These are phyloP conservation scores for Blastobotrys aristatus DNA, from an alignment of 1,139 yeast species.

Conservation along the genomic window DNA sequence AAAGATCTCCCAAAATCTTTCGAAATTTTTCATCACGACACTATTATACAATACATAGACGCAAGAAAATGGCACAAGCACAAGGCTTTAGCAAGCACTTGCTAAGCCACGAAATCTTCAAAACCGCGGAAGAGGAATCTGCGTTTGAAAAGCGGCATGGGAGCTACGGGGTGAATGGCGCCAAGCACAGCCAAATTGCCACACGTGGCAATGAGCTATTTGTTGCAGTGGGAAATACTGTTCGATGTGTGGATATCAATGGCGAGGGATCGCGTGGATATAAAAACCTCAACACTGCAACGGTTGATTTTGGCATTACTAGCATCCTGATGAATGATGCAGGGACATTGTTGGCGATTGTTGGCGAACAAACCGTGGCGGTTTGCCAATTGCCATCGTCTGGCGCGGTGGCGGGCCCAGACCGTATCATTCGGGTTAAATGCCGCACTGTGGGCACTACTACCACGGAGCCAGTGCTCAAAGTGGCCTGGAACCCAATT, in stretches of 20 bases:
- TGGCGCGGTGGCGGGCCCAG: conserved; percentile 28
- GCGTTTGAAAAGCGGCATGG: conserved; percentile 1
- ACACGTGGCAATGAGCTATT: conserved; percentile 29
- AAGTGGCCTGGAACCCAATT: conserved; percentile 43
- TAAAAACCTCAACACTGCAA: conserved; percentile 21
- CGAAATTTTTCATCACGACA: background rate
- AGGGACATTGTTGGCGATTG: conserved; percentile 41
- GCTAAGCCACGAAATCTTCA: conserved; percentile 13
- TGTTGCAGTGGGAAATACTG: conserved; percentile 27
- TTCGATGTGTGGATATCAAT: conserved; percentile 28
- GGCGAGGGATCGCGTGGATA: conserved; percentile 17
- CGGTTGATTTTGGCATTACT: conserved; percentile 32
- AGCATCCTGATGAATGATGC: conserved; percentile 35
- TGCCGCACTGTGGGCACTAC: conserved; percentile 10
- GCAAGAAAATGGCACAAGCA: conserved; percentile 8
- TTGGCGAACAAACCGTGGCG: conserved; percentile 35
- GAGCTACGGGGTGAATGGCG: background rate
- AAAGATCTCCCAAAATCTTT: background rate
- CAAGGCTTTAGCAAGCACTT: conserved; percentile 10
- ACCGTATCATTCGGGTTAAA: conserved; percentile 12
- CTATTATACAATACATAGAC: no score
- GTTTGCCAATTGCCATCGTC: conserved; percentile 32
- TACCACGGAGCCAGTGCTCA: conserved; percentile 21
- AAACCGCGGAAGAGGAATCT: conserved; percentile 11
- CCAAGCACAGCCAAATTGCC: conserved; percentile 13